Conservation (phyloP, 257 asterid species). For the Rauvolfia tetraphylla region DNA sequence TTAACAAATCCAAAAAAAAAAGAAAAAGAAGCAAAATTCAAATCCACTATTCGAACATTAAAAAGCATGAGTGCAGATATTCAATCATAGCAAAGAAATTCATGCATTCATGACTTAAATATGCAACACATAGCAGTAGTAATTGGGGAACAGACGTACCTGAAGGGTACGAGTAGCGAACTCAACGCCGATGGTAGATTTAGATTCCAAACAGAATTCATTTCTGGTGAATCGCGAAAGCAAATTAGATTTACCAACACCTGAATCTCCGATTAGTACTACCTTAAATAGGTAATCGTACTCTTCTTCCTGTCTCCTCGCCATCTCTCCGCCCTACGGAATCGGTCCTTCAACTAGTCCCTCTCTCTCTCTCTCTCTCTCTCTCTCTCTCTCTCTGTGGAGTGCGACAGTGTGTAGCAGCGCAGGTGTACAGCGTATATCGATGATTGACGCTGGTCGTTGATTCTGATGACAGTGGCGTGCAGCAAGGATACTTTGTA, state of each 20-base stretch:
- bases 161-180: slow-evolving; percentile 54
- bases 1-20: neutral
- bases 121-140: neutral
- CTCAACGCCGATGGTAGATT: slow-evolving; percentile 55
- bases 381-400: slow-evolving; percentile 4
- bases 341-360: slow-evolving; percentile 4
- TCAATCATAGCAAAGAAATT: neutral
- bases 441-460: slow-evolving; percentile 5
- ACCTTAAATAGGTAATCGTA: slow-evolving; percentile 49
- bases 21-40: neutral
- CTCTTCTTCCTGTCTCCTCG: slow-evolving; percentile 53
- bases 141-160: neutral
- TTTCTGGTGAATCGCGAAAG: slow-evolving; percentile 49
- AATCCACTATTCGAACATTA: neutral
- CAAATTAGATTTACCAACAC: slow-evolving; percentile 42
- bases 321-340: slow-evolving; percentile 29
- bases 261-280: slow-evolving; percentile 49
- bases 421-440: neutral
- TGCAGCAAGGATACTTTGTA: slow-evolving; percentile 3
- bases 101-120: neutral
- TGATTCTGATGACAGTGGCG: slow-evolving; percentile 19
- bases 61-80: neutral
- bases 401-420: neutral
- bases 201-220: slow-evolving; percentile 45
- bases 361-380: neutral